phyloP scores from a whole-genome alignment of 208 protist genomes.

The Crithidia expoeki region DNA sequence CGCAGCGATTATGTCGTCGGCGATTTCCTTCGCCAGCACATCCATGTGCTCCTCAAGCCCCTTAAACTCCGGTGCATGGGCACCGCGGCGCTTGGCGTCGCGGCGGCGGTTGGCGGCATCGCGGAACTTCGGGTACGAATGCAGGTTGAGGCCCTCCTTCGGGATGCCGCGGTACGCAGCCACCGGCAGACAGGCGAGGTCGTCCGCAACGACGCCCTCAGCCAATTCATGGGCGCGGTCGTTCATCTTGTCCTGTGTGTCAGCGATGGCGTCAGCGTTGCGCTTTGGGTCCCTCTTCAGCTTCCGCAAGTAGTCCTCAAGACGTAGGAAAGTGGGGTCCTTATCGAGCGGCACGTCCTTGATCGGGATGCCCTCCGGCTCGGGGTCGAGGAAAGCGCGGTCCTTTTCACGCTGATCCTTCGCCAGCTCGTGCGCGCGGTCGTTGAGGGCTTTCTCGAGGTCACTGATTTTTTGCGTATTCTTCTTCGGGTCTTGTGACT shows the following conservation, averaged over 20 bases:
- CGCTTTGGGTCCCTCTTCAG: conserved; percentile 66
- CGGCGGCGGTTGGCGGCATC: conserved; percentile 62
- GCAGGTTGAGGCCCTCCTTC: conserved; percentile 74
- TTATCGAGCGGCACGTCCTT: conserved; percentile 56
- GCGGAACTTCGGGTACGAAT: conserved; percentile 67
- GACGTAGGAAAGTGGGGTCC: conserved; percentile 56
- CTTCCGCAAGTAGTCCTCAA: conserved; percentile 69
- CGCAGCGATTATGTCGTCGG: conserved; percentile 63
- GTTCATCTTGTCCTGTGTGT: conserved; percentile 79
- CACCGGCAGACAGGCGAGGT: conserved; percentile 54
- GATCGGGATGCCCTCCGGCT: conserved; percentile 77
- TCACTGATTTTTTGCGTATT: conserved; percentile 59
- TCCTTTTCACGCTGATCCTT: conserved; percentile 52
- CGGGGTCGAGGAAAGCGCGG: conserved; percentile 63
- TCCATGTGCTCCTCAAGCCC: conserved; percentile 67
- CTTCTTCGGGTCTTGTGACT: conserved; percentile 41
- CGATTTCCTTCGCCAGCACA: conserved; percentile 55
- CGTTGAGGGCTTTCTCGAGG: conserved; percentile 70
- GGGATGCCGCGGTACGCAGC: conserved; percentile 68
- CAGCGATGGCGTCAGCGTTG: conserved; percentile 58
- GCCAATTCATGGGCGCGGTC: conserved; percentile 76
- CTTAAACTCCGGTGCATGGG: conserved; percentile 24
- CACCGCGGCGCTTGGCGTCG: conserved; percentile 16
- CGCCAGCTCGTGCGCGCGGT: conserved; percentile 73
- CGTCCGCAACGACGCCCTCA: conserved; percentile 54